phyloP scores from a whole-genome alignment of 495 filamentous ascomycete genomes.

The Xylaria longipes region DNA sequence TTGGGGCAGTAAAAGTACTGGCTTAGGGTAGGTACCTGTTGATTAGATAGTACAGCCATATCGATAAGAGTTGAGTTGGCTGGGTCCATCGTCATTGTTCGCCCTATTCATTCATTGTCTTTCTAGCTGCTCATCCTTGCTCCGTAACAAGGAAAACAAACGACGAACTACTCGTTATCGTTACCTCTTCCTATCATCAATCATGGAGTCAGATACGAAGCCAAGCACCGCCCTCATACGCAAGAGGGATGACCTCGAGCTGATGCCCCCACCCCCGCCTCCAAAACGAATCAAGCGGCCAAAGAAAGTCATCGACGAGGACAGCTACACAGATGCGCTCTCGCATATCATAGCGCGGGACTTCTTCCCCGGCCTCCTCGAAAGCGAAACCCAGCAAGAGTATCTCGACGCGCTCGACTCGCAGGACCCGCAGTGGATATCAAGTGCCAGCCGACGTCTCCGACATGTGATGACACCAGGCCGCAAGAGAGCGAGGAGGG shows the following conservation, averaged over 20 bases:
- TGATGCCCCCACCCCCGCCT: slow-evolving; percentile 92
- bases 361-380: slow-evolving; percentile 92
- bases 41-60: neutral
- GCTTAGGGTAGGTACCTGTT: neutral
- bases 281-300: slow-evolving; percentile 94
- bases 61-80: slow-evolving; percentile 2
- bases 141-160: neutral
- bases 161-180: neutral
- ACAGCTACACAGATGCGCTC: slow-evolving; percentile 86
- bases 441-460: slow-evolving; percentile 74
- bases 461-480: slow-evolving; percentile 83
- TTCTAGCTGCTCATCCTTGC: neutral
- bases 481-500: slow-evolving; percentile 52
- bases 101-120: neutral
- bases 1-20: too few species aligned
- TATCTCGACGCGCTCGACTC: slow-evolving; percentile 91
- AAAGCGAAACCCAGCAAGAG: slow-evolving; percentile 85
- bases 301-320: slow-evolving; percentile 88
- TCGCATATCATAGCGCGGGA: slow-evolving; percentile 96
- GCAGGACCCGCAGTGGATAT: slow-evolving; percentile 83
- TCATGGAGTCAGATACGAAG: slow-evolving; percentile 40
- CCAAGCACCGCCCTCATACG: slow-evolving; percentile 62
- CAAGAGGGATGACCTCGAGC: slow-evolving; percentile 67
- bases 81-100: slow-evolving; percentile 6
- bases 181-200: neutral